Base-by-base conservation (phyloP, 257 asterid genomes). In the Salvia miltiorrhiza region DNA sequence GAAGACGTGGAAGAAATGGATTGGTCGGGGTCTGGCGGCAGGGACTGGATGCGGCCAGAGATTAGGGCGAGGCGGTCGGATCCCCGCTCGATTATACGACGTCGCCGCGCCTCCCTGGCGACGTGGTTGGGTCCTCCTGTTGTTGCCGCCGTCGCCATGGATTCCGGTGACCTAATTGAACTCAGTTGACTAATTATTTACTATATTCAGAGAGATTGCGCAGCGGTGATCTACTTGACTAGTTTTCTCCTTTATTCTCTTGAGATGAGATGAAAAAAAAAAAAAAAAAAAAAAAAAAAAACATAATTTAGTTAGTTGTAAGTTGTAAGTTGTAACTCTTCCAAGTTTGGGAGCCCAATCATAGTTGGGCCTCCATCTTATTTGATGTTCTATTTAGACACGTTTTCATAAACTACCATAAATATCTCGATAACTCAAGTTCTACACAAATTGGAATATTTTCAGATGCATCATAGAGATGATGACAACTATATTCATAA, bases 41-140 rank as follows among this genome's bases (percentile, higher is more conserved):
- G 86, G 71, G 85, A 56, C 45, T 80, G 74, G 80, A 85, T 81
- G 48, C 83, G 90, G 63, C 97, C 97, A 52, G 97, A 84, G 78
- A 93, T 91, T 39, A 90, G 87, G 28, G 99, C 97, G 21, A 93
- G 53, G 44, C 99, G 88, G 67, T 93, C 96, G 47, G 89, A 69
- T 74, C 97, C 97, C 39, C 92, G 80, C 30, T 87, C 93, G 12
- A 82, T 41, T 1, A 93, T 87, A 71, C 96, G 96, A 23, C 97
- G 99, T 6, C 97, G 94, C 61, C 99, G 78, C 4, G 90, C 88
- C 37, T 88, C 96, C 59, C 93, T 73, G 59, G 69, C 39, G 40
- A 32, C 41, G 53, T 70, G 69, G 76, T 65, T 74, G 78, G 75
- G 69, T 23, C 73, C 72, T 17, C 70, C 73, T 43, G 68, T 47